A percentile compares a stretch with the other conserved stretches of the same genome.
These are phyloP conservation scores for Penicillium dipodomyicola DNA, from an alignment of 495 filamentous ascomycete species.

Conservation along the genomic window DNA sequence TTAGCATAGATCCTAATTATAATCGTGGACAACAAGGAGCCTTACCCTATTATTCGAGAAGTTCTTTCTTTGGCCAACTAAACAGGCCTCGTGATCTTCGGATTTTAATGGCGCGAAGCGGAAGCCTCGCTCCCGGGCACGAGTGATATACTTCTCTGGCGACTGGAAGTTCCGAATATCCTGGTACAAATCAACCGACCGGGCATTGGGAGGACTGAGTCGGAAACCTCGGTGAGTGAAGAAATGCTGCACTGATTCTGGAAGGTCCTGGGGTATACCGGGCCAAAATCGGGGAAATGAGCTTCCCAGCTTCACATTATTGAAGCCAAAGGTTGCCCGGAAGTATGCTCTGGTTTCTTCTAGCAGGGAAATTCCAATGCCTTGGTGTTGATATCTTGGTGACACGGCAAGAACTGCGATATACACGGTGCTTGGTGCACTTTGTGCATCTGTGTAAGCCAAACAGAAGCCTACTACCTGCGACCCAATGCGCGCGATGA, in stretches of 20 bases:
- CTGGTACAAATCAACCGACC: conserved; percentile 45
- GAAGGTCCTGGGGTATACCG: conserved; percentile 43
- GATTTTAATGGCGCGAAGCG: conserved; percentile 41
- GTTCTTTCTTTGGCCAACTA: conserved; percentile 45
- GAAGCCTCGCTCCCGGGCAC: conserved; percentile 35
- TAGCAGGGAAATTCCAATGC: conserved; percentile 46
- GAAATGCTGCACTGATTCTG: conserved; percentile 37
- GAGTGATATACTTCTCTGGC: conserved; percentile 35
- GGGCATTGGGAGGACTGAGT: conserved; percentile 25
- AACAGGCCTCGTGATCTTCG: conserved; percentile 42
- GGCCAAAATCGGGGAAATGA: conserved; percentile 51
- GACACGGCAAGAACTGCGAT: conserved; percentile 45
- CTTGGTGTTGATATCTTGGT: conserved; percentile 36
- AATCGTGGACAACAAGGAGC: not conserved
- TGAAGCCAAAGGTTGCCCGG: conserved; percentile 21
- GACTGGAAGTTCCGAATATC: conserved; percentile 40
- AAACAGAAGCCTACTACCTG: conserved; percentile 46
- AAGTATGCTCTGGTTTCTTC: conserved; percentile 34
- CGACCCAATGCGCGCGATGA: conserved; percentile 32
- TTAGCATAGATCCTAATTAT: conserved; percentile 1
- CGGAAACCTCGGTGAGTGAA: conserved; percentile 48
- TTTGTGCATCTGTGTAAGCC: conserved; percentile 32
- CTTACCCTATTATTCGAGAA: conserved; percentile 42
- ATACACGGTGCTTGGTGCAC: conserved; percentile 27
- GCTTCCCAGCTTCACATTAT: conserved; percentile 40